phyloP scores from a whole-genome alignment of 148 eudicot genomes.

The Vaccinium vitisidaea region DNA sequence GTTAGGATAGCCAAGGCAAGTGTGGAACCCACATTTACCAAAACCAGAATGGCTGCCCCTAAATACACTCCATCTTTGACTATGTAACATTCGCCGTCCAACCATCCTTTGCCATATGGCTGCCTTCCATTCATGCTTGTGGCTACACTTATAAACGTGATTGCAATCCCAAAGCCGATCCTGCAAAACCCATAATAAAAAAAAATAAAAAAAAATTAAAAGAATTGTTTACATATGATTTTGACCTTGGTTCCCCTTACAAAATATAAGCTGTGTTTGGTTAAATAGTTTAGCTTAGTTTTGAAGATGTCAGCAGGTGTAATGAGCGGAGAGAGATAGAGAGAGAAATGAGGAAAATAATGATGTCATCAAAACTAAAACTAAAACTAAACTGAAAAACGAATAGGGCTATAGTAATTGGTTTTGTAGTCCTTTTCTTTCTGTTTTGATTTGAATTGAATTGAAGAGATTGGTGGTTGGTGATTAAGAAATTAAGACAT shows the following conservation, averaged over 20 bases:
- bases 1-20: slow-evolving; percentile 21
- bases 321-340: too few species aligned
- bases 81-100: slow-evolving; percentile 65
- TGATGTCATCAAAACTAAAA: too few species aligned
- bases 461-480: background rate
- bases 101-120: slow-evolving; percentile 66
- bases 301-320: too few species aligned
- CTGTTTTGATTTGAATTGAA: background rate
- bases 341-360: too few species aligned
- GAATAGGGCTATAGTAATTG: too few species aligned
- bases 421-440: background rate
- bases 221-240: background rate
- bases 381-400: too few species aligned
- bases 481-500: background rate
- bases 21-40: slow-evolving; percentile 42
- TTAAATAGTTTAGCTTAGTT: too few species aligned
- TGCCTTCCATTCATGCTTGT: slow-evolving; percentile 70
- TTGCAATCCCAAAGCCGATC: slow-evolving; percentile 46
- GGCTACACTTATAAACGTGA: slow-evolving; percentile 35
- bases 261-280: too few species aligned
- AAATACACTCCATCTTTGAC: slow-evolving; percentile 64
- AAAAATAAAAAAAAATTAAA: background rate
- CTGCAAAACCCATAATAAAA: slow-evolving; percentile 29
- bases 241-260: background rate
- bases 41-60: slow-evolving; percentile 44